These are phyloP conservation scores for Stylosanthes scabra DNA, from an alignment of 331 rosid species.

Conservation along the genomic window DNA sequence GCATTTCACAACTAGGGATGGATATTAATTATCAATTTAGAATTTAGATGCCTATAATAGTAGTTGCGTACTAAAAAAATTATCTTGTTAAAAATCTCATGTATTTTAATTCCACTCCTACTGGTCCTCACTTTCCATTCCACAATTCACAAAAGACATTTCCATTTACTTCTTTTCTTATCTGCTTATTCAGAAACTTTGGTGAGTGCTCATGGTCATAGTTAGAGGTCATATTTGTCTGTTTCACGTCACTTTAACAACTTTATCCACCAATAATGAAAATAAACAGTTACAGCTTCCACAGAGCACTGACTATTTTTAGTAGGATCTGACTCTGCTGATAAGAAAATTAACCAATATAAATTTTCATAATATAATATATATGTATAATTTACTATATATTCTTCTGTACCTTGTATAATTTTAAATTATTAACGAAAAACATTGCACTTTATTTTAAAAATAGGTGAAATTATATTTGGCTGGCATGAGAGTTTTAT, in stretches of 20 bases:
- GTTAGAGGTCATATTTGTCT: constrained; percentile 4
- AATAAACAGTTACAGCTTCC: background rate
- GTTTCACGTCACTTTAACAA: constrained; percentile 1
- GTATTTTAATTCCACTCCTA: background rate
- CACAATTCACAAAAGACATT: background rate
- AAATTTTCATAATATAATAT: too few species aligned
- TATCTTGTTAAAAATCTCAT: background rate
- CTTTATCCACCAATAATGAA: background rate
- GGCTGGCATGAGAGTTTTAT: background rate
- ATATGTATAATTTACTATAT: too few species aligned
- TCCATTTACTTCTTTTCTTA: background rate
- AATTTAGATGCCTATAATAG: background rate
- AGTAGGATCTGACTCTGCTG: too few species aligned
- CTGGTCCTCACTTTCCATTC: background rate
- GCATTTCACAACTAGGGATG: too few species aligned
- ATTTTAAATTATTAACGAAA: too few species aligned
- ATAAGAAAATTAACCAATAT: too few species aligned
- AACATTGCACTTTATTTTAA: too few species aligned
- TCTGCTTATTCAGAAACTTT: background rate
- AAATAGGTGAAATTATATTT: background rate
- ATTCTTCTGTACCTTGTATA: too few species aligned
- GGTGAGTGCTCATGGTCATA: background rate
- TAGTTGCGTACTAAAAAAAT: background rate
- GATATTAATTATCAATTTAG: too few species aligned
- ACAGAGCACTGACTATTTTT: background rate